Percentiles rank a stretch among this genome's conserved stretches.
Evolutionary conservation across 495 filamentous ascomycete genomes (phyloP).

Genomic region (Lophiostoma macrostomum): DNA sequence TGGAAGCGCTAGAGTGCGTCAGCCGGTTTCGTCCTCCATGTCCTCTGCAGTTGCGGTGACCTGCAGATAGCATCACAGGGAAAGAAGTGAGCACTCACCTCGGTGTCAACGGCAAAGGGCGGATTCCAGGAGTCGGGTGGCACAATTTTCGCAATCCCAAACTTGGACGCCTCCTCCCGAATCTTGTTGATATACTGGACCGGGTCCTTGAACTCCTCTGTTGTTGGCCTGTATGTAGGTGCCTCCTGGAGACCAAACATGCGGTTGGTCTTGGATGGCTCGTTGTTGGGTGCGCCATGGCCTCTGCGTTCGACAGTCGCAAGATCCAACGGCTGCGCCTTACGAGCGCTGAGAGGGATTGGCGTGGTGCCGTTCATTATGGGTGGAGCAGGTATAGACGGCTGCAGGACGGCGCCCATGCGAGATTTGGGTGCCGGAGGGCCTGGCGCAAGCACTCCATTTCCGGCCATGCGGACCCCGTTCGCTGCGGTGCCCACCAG

Average conservation of each 20-base stretch:
- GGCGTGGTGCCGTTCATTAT: conserved; percentile 30
- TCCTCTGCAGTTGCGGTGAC: too few relatives aligned
- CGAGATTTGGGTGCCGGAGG: conserved; percentile 18
- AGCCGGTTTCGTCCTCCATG: too few relatives aligned
- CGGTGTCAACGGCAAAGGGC: conserved; percentile 91
- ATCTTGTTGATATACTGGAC: conserved; percentile 91
- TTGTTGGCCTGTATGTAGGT: conserved; percentile 84
- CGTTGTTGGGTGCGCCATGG: conserved; percentile 68
- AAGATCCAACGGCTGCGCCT: conserved; percentile 73
- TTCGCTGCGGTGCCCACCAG: conserved; percentile 26
- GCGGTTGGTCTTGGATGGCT: conserved; percentile 70
- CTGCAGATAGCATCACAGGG: background rate
- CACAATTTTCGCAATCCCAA: conserved; percentile 91
- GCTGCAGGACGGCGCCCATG: conserved; percentile 19
- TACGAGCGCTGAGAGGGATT: conserved; percentile 64
- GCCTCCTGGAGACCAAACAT: conserved; percentile 86
- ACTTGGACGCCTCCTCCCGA: conserved; percentile 73
- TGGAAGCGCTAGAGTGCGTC: conserved; percentile 73
- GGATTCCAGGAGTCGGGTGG: conserved; percentile 94
- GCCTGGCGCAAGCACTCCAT: conserved; percentile 24
- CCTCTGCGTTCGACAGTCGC: conserved; percentile 88
- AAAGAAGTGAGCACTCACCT: conserved; percentile 57
- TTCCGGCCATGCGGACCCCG: conserved; percentile 23
- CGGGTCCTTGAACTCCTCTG: conserved; percentile 92
- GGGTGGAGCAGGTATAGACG: conserved; percentile 23